Conservation (phyloP, 495 filamentous ascomycete species). For the Penicillium canariense region DNA sequence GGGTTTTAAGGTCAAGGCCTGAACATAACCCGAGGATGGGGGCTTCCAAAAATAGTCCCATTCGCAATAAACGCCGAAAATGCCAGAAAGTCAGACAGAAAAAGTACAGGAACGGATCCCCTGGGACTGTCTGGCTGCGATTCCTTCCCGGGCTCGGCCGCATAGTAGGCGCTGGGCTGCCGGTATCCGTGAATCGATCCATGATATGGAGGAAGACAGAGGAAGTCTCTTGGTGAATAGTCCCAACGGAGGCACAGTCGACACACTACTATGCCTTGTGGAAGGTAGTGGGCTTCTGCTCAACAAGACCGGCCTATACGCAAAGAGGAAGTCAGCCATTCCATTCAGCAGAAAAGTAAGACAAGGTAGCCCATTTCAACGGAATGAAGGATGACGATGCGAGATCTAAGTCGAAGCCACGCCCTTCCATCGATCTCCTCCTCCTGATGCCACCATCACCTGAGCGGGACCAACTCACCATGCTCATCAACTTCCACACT, state of each 20-base stretch:
- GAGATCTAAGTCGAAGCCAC: not conserved
- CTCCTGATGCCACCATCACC: not conserved
- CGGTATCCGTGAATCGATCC: not conserved
- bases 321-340: not conserved
- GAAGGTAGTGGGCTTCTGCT: conserved; percentile 27
- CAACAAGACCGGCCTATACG: conserved; percentile 32
- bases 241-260: not conserved
- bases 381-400: not conserved
- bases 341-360: not conserved
- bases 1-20: not conserved
- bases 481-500: conserved; percentile 77
- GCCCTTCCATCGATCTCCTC: not conserved
- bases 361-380: not conserved
- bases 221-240: not conserved
- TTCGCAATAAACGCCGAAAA: conserved; percentile 37
- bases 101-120: not conserved
- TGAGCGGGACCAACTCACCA: conserved; percentile 58
- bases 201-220: not conserved
- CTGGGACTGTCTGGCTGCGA: not conserved
- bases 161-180: not conserved
- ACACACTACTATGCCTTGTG: conserved; percentile 20
- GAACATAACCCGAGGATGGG: not conserved
- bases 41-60: conserved; percentile 21
- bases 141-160: not conserved
- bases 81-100: conserved; percentile 22